Conservation (phyloP, 768 basidiomycete genomes). For the Melanogaster broomeanus region DNA sequence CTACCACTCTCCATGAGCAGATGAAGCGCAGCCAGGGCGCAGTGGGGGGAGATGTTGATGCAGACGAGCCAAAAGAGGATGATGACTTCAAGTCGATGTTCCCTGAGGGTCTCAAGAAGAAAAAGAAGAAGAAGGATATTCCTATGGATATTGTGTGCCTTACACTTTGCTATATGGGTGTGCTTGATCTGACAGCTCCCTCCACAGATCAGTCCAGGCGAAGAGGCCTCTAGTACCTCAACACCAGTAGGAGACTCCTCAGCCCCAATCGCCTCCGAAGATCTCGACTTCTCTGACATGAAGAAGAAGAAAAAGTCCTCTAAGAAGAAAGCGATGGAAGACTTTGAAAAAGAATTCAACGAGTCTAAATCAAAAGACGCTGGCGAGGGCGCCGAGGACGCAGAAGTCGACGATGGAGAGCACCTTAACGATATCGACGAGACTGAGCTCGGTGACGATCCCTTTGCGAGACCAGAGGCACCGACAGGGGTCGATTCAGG, state of each 20-base stretch:
- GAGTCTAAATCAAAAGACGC: constrained; percentile 67
- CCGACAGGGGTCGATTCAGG: constrained; percentile 70
- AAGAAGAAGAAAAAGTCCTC: constrained; percentile 95
- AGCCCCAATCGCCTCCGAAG: constrained; percentile 58
- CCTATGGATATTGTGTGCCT: constrained; percentile 73
- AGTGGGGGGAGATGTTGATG: constrained; percentile 35
- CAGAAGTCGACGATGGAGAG: constrained; percentile 59
- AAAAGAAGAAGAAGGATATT: constrained; percentile 92
- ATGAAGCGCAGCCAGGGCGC: constrained; percentile 54
- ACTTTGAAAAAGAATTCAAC: constrained; percentile 90
- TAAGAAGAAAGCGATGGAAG: constrained; percentile 91
- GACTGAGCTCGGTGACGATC: constrained; percentile 86
- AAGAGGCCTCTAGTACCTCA: constrained; percentile 65
- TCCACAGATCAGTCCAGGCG: constrained; percentile 41
- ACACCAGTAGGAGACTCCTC: constrained; percentile 47
- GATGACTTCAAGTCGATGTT: constrained; percentile 86
- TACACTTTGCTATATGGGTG: neutral
- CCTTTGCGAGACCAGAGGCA: constrained; percentile 63
- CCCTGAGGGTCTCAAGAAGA: constrained; percentile 81
- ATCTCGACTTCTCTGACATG: constrained; percentile 92
- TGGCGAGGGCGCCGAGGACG: constrained; percentile 58
- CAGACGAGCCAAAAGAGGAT: constrained; percentile 55
- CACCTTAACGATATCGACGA: constrained; percentile 74
- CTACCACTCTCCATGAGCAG: constrained; percentile 72
- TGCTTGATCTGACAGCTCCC: constrained; percentile 1